phyloP scores from a whole-genome alignment of 1,139 yeast species.

The Pichia sp. region DNA sequence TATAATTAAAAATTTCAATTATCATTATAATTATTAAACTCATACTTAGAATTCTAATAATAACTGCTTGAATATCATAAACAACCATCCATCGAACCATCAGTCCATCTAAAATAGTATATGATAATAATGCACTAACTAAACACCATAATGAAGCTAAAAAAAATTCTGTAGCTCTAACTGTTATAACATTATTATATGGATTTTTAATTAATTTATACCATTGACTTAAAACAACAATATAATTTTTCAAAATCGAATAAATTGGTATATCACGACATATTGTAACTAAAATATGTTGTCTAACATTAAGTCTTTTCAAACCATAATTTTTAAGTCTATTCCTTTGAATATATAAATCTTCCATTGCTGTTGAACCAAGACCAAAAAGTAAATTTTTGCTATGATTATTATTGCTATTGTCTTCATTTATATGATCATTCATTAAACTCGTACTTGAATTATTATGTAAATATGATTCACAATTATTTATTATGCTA shows the following conservation, averaged over 20 bases:
- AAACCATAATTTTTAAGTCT: constrained; percentile 54
- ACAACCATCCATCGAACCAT: constrained; percentile 93
- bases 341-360: constrained; percentile 24
- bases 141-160: constrained; percentile 76
- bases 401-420: background rate
- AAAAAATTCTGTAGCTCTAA: constrained; percentile 63
- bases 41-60: constrained; percentile 77
- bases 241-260: constrained; percentile 26
- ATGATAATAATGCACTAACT: constrained; percentile 80
- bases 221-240: constrained; percentile 24
- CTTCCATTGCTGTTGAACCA: constrained; percentile 26
- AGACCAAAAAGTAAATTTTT: constrained; percentile 19
- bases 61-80: constrained; percentile 82
- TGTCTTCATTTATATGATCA: background rate
- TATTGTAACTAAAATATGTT: constrained; percentile 66
- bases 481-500: background rate
- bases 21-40: constrained; percentile 65
- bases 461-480: background rate
- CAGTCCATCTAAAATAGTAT: constrained; percentile 78
- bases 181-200: constrained; percentile 38
- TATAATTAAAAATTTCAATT: constrained; percentile 60
- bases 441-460: background rate
- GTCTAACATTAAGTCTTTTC: constrained; percentile 64
- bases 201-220: constrained; percentile 19
- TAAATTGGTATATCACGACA: constrained; percentile 62